Base-by-base conservation (phyloP, 2,329 filamentous ascomycete species). In the Sclerotinia glacialis region DNA sequence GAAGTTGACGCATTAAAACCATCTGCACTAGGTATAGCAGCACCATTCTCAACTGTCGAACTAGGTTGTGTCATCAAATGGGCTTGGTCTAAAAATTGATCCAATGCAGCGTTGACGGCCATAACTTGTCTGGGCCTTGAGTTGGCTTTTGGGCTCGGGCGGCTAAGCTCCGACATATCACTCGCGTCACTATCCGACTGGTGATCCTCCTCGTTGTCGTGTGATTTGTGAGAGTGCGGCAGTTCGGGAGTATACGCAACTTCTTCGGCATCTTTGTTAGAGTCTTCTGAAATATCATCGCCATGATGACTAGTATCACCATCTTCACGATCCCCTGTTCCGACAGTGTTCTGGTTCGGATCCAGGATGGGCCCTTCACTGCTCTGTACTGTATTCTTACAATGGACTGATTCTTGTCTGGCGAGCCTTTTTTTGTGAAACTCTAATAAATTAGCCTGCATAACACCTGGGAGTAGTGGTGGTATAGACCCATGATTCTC, bases 381-480 rank as follows among this genome's bases (percentile, higher is more conserved):
- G 26, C 21, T 46, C 21, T 50, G 46, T 50, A 6, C 23, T 6
- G 23, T 40, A n/a, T 21, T 53, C 14, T 37, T 56, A 54, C 5
- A 16, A 44, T 28, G 34, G 23, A 12, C 40, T 18, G 26, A 42
- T 50, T n/a, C n/a, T 11, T 6, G 49, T 16, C 28, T 18, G 44
- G 23, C 42, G 5, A 46, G 46, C 26, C 58, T n/a, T 14, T 34
- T 26, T 65, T 60, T 46, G 11, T 69, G 42, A 55, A 71, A 73
- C 5, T 12, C 42, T 21, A 54, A 66, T 44, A 40, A 40, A 40
- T 73, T 59, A 26, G 71, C 64, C 34, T 71, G 37, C 18, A 68
- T 53, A 28, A 80, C 74, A 16, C 74, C 69, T 12, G 73, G 66
- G 18, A 79, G 79, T n/a, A 79, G 70, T 62, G 76, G 65, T 21